These are phyloP conservation scores for Tillandsia fasciculata DNA, from an alignment of 176 grass and related monocot species.

Conservation along the genomic window DNA sequence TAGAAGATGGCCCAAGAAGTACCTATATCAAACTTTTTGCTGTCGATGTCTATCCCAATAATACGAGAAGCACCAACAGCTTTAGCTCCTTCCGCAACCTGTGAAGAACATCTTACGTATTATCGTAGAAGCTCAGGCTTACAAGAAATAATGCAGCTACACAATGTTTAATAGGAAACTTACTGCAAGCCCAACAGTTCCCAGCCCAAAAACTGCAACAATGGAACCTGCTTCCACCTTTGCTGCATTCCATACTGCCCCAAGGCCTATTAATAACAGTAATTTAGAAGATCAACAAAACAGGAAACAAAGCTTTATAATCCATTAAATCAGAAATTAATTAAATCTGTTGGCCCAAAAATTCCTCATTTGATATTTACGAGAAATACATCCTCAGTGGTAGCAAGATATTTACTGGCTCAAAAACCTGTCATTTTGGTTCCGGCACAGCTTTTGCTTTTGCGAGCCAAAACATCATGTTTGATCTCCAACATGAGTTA, in stretches of 20 bases:
- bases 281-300: background rate
- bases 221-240: constrained; percentile 80
- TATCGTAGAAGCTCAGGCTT: background rate
- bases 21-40: constrained; percentile 88
- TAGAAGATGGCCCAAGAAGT: constrained; percentile 3
- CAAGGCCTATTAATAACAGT: constrained; percentile 52
- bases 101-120: constrained; percentile 16
- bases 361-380: background rate
- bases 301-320: background rate
- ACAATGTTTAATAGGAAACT: constrained; percentile 21
- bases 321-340: background rate
- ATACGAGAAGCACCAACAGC: constrained; percentile 76
- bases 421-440: background rate
- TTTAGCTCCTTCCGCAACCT: constrained; percentile 95
- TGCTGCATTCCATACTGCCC: constrained; percentile 96
- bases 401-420: too few relatives aligned
- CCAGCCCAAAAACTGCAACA: constrained; percentile 97
- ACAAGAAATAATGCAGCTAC: background rate
- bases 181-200: constrained; percentile 94
- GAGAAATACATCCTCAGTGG: background rate
- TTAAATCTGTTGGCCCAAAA: too few relatives aligned
- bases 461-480: background rate
- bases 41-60: constrained; percentile 93
- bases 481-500: background rate
- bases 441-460: background rate